Evolutionary conservation across 305 asterid species (phyloP).

Genomic region (Fraxinus nigra): DNA sequence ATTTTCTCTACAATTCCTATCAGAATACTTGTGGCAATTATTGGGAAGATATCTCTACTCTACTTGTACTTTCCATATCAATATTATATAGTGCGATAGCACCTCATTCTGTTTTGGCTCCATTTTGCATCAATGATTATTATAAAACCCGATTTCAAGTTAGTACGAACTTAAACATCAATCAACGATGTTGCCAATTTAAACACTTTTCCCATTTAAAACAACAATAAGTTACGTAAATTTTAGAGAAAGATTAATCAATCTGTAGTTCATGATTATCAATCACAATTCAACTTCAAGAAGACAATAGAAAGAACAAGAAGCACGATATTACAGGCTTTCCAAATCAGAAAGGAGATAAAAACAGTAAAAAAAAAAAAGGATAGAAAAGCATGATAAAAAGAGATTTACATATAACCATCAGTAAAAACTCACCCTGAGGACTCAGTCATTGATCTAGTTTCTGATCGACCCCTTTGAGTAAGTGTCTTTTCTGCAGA

Average conservation of each 20-base stretch:
- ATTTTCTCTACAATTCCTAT: too few species aligned
- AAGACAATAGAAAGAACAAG: neutral
- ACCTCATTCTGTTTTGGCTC: neutral
- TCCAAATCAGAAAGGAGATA: neutral
- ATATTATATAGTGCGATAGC: neutral
- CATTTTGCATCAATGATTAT: neutral
- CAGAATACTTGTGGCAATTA: neutral
- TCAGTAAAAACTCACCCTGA: conserved; percentile 45
- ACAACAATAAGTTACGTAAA: neutral
- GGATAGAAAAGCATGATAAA: neutral
- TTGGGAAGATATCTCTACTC: neutral
- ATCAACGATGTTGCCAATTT: neutral
- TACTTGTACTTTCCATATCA: neutral
- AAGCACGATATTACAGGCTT: neutral
- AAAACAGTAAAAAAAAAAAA: neutral
- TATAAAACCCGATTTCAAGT: neutral
- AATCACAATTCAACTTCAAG: neutral
- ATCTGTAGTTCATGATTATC: neutral
- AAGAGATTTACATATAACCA: neutral
- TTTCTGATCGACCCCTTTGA: conserved; percentile 48
- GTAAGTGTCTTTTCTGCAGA: conserved; percentile 41
- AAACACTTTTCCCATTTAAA: neutral
- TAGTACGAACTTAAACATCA: neutral
- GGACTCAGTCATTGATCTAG: conserved; percentile 41
- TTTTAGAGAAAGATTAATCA: neutral